These are phyloP conservation scores for Penicillium sclerotigenum DNA, from an alignment of 2,329 filamentous ascomycete species.

Conservation along the genomic window DNA sequence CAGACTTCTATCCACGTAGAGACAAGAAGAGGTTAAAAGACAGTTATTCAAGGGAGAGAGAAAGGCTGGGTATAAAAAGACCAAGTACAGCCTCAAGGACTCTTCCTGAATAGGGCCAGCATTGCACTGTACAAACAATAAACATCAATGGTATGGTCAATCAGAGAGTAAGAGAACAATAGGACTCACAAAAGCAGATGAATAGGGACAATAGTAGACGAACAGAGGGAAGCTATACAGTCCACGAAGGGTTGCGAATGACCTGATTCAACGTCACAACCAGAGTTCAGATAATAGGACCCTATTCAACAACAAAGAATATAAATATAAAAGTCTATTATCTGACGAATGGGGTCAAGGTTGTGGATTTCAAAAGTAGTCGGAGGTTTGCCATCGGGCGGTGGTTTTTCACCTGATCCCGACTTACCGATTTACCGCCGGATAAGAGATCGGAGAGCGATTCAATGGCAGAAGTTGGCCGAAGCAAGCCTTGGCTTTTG, in stretches of 20 bases:
- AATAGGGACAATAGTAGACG: constrained; percentile 1
- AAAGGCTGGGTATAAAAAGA: constrained; percentile 7
- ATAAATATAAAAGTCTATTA: neutral
- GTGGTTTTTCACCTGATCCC: constrained; percentile 19
- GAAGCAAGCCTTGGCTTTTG: neutral
- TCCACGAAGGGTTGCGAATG: neutral
- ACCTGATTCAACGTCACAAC: neutral
- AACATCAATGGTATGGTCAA: neutral
- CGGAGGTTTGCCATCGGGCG: constrained; percentile 17
- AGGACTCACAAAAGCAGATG: neutral
- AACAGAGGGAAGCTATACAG: neutral
- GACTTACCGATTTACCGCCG: constrained; percentile 26
- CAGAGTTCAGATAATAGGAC: neutral
- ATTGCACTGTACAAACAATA: constrained; percentile 17
- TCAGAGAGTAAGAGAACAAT: neutral
- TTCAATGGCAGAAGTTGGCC: neutral
- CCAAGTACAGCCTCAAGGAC: constrained; percentile 21
- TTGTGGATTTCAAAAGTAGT: neutral
- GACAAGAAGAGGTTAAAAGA: neutral
- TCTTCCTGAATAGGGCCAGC: constrained; percentile 18
- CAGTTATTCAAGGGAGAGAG: neutral
- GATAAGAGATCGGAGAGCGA: constrained; percentile 18
- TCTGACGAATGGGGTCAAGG: neutral
- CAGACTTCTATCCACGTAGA: constrained; percentile 7
- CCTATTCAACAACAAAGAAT: neutral